These are phyloP conservation scores for Leucosporidium yakuticum DNA, from an alignment of 768 basidiomycete species.

Conservation along the genomic window DNA sequence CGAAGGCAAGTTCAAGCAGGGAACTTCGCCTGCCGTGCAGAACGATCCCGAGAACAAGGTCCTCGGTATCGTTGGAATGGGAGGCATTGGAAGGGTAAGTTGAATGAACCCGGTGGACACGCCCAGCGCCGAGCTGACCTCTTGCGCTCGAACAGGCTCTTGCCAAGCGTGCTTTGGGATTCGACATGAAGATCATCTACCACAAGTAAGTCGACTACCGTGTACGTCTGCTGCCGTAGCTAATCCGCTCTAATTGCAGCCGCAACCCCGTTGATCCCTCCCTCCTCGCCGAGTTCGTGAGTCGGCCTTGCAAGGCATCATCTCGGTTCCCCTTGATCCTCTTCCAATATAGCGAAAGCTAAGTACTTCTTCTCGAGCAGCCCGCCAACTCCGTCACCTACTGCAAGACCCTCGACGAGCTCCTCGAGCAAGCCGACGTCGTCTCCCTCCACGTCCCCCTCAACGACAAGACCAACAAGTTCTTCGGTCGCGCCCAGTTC, in stretches of 20 bases:
- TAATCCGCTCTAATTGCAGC: neutral
- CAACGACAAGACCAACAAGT: constrained; percentile 51
- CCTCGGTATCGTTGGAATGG: neutral
- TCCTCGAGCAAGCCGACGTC: constrained; percentile 56
- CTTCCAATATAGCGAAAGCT: neutral
- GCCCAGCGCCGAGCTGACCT: neutral
- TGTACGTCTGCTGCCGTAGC: neutral
- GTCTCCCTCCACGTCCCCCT: constrained; percentile 60
- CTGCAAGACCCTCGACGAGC: constrained; percentile 48
- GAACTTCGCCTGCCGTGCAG: neutral
- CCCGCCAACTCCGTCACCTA: neutral
- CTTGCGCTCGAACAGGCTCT: neutral
- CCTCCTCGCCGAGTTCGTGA: neutral
- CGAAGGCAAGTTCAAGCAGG: neutral
- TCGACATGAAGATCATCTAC: neutral
- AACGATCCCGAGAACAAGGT: neutral
- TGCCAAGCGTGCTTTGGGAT: neutral
- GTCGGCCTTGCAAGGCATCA: neutral
- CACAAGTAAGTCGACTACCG: neutral
- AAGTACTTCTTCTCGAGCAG: too few relatives aligned
- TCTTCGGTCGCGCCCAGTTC: constrained; percentile 45
- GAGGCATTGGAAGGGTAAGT: neutral
- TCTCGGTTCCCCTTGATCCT: neutral
- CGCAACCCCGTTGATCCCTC: neutral
- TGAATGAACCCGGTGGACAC: neutral